phyloP scores from a whole-genome alignment of 1,284 basidiomycete species.

The Taiwanofungus camphoratus region DNA sequence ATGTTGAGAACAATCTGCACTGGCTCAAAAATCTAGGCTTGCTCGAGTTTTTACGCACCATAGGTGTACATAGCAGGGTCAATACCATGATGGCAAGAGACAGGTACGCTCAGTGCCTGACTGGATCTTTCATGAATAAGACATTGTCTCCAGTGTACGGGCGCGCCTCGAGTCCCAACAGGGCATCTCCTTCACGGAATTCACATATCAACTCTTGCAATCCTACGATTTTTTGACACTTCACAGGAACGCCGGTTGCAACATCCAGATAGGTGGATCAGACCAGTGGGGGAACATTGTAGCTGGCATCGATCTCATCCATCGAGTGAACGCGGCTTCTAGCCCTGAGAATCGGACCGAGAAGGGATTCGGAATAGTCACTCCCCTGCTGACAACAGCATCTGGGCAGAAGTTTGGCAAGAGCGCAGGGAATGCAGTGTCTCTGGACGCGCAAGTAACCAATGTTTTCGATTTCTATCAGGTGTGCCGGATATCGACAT shows the following conservation, averaged over 20 bases:
- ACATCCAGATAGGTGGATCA: slow-evolving; percentile 90
- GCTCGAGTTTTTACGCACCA: slow-evolving; percentile 80
- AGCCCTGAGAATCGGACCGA: slow-evolving; percentile 27
- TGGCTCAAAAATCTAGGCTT: slow-evolving; percentile 78
- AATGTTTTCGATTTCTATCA: slow-evolving; percentile 91
- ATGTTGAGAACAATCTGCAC: slow-evolving; percentile 77
- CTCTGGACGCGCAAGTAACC: slow-evolving; percentile 75
- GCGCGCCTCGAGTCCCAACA: slow-evolving; percentile 73
- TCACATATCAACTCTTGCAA: slow-evolving; percentile 95
- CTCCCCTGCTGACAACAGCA: slow-evolving; percentile 88
- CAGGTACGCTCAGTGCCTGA: slow-evolving; percentile 47
- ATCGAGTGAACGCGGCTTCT: slow-evolving; percentile 34
- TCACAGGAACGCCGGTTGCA: slow-evolving; percentile 63
- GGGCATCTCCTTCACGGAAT: slow-evolving; percentile 95
- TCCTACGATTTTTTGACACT: slow-evolving; percentile 92
- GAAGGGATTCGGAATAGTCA: slow-evolving; percentile 82
- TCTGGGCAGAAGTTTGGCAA: slow-evolving; percentile 97
- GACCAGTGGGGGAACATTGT: slow-evolving; percentile 99
- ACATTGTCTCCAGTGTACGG: slow-evolving; percentile 60
- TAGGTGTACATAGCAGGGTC: slow-evolving; percentile 80
- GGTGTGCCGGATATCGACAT: slow-evolving; percentile 46
- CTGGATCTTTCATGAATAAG: not conserved
- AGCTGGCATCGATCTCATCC: slow-evolving; percentile 87
- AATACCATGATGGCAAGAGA: slow-evolving; percentile 91
- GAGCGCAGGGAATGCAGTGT: slow-evolving; percentile 93